Percentiles rank a stretch among this genome's conserved stretches.
Conservation (phyloP, 371 early-diverging fungal genomes). For the Mucor velutinosus region DNA sequence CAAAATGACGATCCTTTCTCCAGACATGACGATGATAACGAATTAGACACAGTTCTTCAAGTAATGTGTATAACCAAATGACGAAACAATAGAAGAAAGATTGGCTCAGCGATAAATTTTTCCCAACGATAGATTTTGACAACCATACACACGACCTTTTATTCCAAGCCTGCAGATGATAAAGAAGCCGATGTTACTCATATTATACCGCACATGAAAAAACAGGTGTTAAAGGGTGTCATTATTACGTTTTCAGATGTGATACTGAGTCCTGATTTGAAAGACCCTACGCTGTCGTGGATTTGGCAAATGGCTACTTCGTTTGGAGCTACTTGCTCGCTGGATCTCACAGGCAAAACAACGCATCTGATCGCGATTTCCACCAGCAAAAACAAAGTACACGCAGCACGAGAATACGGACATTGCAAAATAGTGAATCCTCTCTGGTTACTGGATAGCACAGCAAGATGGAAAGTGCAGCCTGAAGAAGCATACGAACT, state of each 20-base stretch:
- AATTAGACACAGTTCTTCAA: constrained; percentile 52
- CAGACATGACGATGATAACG: constrained; percentile 54
- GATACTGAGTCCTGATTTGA: constrained; percentile 21
- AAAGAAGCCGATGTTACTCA: constrained; percentile 51
- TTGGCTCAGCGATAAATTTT: not conserved
- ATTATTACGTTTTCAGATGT: constrained; percentile 53
- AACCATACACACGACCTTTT: constrained; percentile 57
- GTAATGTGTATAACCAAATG: constrained; percentile 23
- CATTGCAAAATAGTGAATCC: constrained; percentile 51
- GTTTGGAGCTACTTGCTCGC: constrained; percentile 73
- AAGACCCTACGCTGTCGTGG: constrained; percentile 52
- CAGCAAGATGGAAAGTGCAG: constrained; percentile 58
- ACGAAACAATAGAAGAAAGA: not conserved
- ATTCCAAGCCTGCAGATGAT: constrained; percentile 19
- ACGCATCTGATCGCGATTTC: constrained; percentile 79
- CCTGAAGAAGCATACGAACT: constrained; percentile 59
- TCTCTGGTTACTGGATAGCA: constrained; percentile 67
- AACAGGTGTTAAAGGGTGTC: constrained; percentile 45
- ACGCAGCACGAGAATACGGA: constrained; percentile 49
- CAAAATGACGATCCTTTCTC: constrained; percentile 4
- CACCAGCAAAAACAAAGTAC: constrained; percentile 53
- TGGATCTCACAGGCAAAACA: constrained; percentile 55
- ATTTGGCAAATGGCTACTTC: constrained; percentile 72
- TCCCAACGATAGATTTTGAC: constrained; percentile 44
- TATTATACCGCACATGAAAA: constrained; percentile 56